Percentiles rank a stretch among this genome's conserved stretches.
phyloP scores from a whole-genome alignment of 176 grass and related monocot species.

The Guadua angustifolia region DNA sequence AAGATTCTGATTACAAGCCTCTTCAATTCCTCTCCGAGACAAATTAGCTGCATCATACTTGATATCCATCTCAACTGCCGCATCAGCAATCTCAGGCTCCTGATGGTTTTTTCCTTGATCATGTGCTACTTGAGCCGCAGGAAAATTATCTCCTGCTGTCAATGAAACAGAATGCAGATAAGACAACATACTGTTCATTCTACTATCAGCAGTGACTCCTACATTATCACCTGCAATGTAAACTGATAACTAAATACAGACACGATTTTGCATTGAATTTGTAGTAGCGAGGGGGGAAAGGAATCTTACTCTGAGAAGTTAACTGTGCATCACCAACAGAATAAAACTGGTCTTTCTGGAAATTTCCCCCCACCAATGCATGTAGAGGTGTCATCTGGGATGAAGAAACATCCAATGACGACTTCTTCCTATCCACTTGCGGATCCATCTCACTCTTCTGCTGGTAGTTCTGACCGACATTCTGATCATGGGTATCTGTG shows the following conservation, averaged over 20 bases:
- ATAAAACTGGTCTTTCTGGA: constrained; percentile 53
- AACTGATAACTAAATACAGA: constrained; percentile 48
- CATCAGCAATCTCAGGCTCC: constrained; percentile 43
- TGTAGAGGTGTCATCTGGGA: constrained; percentile 43
- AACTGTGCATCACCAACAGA: constrained; percentile 30
- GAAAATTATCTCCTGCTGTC: constrained; percentile 63
- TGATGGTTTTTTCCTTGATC: constrained; percentile 46
- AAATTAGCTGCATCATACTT: constrained; percentile 52
- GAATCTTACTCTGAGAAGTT: constrained; percentile 68
- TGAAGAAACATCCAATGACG: constrained; percentile 48
- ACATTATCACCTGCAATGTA: constrained; percentile 59
- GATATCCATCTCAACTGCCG: constrained; percentile 34
- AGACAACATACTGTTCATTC: constrained; percentile 71
- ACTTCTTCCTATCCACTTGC: constrained; percentile 48
- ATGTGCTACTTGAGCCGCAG: constrained; percentile 35
- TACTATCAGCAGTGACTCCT: constrained; percentile 61
- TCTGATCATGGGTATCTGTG: constrained; percentile 40
- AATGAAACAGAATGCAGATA: constrained; percentile 84
- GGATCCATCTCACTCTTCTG: constrained; percentile 42
- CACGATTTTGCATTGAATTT: constrained; percentile 35
- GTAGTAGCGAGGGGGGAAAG: constrained; percentile 24
- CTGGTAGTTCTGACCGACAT: constrained; percentile 37
- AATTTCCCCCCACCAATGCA: constrained; percentile 30
- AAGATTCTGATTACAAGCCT: constrained; percentile 53
- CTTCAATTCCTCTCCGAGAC: constrained; percentile 42